Conservation (phyloP, 2,329 filamentous ascomycete species). For the Xylaria multiplex region DNA sequence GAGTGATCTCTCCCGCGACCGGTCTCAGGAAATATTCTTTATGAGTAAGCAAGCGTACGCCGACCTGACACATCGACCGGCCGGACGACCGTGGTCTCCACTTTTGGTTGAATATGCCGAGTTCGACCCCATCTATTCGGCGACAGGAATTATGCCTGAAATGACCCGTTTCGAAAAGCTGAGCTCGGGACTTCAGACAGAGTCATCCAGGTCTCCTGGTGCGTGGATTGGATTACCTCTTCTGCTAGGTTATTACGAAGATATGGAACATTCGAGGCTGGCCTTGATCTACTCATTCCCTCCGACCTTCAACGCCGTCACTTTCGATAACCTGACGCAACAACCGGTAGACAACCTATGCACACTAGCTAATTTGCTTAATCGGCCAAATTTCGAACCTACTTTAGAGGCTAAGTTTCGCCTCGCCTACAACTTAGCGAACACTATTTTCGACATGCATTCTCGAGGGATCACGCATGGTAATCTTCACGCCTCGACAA, state of each 20-base stretch:
- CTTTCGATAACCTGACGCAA: slow-evolving; percentile 62
- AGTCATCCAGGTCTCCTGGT: slow-evolving; percentile 60
- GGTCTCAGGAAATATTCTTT: slow-evolving; percentile 59
- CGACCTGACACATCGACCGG: slow-evolving; percentile 57
- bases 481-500: slow-evolving; percentile 72
- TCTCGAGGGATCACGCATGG: slow-evolving; percentile 75
- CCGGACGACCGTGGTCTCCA: slow-evolving; percentile 60
- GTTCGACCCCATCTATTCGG: slow-evolving; percentile 70
- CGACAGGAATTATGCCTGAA: slow-evolving; percentile 70
- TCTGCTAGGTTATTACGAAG: slow-evolving; percentile 78
- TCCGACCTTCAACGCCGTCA: slow-evolving; percentile 68
- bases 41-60: slow-evolving; percentile 64
- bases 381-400: slow-evolving; percentile 65
- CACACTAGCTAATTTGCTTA: slow-evolving; percentile 65
- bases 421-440: slow-evolving; percentile 76
- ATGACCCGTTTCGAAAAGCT: slow-evolving; percentile 73
- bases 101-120: slow-evolving; percentile 77
- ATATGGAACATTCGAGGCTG: slow-evolving; percentile 74
- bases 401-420: slow-evolving; percentile 80
- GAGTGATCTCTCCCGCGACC: slow-evolving; percentile 43
- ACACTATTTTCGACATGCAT: slow-evolving; percentile 79
- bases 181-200: slow-evolving; percentile 66
- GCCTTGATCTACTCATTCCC: slow-evolving; percentile 81
- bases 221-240: slow-evolving; percentile 71
- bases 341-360: slow-evolving; percentile 62